Base-by-base conservation (phyloP, 768 basidiomycete genomes). In the Leccinum variicolor region DNA sequence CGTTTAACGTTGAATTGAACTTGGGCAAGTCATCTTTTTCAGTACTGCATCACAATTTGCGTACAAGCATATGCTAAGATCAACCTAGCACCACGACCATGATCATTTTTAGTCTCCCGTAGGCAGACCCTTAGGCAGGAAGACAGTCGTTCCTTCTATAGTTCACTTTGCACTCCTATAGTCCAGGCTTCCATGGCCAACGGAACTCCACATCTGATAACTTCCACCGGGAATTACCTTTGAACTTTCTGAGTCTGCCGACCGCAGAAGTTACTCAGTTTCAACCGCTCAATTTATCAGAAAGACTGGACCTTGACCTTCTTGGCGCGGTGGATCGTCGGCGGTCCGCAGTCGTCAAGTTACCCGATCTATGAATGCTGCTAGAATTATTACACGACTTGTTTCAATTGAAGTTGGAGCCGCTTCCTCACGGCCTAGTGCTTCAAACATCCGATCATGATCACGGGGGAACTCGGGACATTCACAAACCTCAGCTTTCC, bases 361-460 rank as follows among this genome's bases (percentile, higher is more conserved):
- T 17, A 17, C 7, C 36, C 13, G 13, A 13, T 31, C 31, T 17
- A 36, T 3, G 34, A 7, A 36, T 17, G 34, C 34, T 39, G 8
- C 36, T 36, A 8, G 34, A 36, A 36, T 8, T 0, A 36, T 36
- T 14, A 14, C 13, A 36, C 34, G 15, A 17, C 15, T 36, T 7
- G 34, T 17, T 6, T 36, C 34, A 36, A 36, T 17, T 36, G 34
- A 8, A 34, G 34, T 8, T 8, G 3, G 26, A n/a, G 34, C 19
- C 19, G 28, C 17, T 29, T 29, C 52, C 36, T 19, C 33, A 6
- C 28, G 7, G 1, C 26, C 11, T 25, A 49, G 33, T 47, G 31
- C 29, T 11, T 17, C 14, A 4, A 21, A 14, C 28, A 15, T 57
- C 66, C 53, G 63, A 52, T 14, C 34, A 8, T 13, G 53, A 58